phyloP scores from a whole-genome alignment of 805 yeast genomes.

The Starmerella floris region DNA sequence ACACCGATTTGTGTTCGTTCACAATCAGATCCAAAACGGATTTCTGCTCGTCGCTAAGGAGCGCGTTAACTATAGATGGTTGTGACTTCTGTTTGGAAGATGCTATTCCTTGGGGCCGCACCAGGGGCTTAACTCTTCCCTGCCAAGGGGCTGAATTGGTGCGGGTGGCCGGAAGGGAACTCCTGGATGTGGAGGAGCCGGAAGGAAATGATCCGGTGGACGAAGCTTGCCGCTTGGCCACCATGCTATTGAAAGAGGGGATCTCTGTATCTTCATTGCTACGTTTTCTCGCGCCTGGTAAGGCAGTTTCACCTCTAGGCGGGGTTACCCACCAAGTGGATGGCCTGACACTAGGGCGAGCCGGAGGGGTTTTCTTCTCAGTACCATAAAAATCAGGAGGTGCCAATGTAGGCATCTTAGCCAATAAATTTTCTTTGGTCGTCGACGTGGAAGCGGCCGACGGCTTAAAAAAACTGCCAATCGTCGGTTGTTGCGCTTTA shows the following conservation, averaged over 20 bases:
- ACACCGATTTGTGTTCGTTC: constrained; percentile 47
- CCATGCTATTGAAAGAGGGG: background rate
- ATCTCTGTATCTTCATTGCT: background rate
- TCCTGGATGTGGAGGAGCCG: background rate
- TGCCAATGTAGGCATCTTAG: background rate
- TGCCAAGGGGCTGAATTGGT: constrained; percentile 5
- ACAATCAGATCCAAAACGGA: constrained; percentile 46
- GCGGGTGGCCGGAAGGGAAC: constrained; percentile 3
- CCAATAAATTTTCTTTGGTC: constrained; percentile 1
- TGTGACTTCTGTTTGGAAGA: constrained; percentile 6
- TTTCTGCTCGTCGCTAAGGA: constrained; percentile 33
- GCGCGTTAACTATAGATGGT: constrained; percentile 8
- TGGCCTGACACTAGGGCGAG: background rate
- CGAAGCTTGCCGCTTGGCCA: background rate
- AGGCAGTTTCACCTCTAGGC: constrained; percentile 3
- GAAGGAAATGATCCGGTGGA: too few relatives aligned
- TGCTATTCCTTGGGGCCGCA: constrained; percentile 14
- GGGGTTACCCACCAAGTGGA: constrained; percentile 16
- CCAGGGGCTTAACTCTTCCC: constrained; percentile 13
- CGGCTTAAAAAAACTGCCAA: constrained; percentile 4
- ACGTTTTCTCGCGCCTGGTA: constrained; percentile 14
- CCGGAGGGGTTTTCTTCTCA: background rate
- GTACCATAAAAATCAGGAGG: background rate
- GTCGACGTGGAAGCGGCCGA: background rate
- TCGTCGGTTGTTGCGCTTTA: constrained; percentile 6